Evolutionary conservation across 768 basidiomycete genomes (phyloP), one percentile per base, ranked within the genome.

Genomic region (Brasilioporus rufonigricans): DNA sequence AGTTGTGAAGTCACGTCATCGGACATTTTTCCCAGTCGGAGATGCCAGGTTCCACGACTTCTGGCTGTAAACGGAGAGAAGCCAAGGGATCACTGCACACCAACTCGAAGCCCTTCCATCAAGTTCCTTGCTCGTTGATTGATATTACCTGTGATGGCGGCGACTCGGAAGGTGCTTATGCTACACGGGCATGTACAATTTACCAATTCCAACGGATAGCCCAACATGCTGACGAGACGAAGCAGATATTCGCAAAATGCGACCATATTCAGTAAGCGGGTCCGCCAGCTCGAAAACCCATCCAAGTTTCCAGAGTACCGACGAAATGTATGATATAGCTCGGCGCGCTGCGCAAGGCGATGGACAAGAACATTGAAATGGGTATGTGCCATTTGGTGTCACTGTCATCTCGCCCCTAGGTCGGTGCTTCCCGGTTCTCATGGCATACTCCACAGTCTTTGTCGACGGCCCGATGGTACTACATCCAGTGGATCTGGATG

Each of bases 241-340:
- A 23, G 23, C 56, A 88, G 88, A n/a, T 86, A 82, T 62, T 79
- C 86, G 11, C 89, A 91, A 69, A 91, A 87, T 61, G 86, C 79
- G 9, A 73, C 56, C 26, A 80, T 88, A 52, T 86, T 89, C 67
- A 85, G 80, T 69, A 90, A 87, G 74, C 77, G 86, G 63, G 89
- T 89, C 56, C 69, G 81, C 53, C 47, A 44, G 9, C 27, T 47
- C 41, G 23, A 44, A 11, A 57, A 45, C 29, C 29, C 43, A n/a
- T 45, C 32, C 14, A n/a, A 8, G 23, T 31, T 32, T 52, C 29
- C 23, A 16, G 24, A 29, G 24, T 54, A 44, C 53, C 24, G 13
- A 50, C 39, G 31, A 44, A n/a, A n/a, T n/a, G n/a, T 12, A 46
- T 21, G 47, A 40, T 43, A 33, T 27, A 91, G 88, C 73, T 90